Conservation (phyloP, 495 filamentous ascomycete genomes). For the Baudoinia panamericana region DNA sequence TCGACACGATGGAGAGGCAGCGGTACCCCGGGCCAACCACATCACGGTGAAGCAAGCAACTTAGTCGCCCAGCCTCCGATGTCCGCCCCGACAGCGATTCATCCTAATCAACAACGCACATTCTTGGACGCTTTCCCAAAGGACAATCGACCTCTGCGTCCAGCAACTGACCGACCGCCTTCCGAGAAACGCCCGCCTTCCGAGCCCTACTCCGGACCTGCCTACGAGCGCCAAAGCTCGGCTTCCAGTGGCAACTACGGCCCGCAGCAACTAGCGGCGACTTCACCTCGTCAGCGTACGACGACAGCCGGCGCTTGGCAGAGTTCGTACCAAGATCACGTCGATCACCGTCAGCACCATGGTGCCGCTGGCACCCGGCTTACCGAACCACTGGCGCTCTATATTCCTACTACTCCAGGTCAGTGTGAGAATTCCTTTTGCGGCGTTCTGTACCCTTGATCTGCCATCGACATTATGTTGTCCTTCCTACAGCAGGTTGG, state of each 20-base stretch:
- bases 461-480: not conserved
- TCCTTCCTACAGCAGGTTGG: no score
- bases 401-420: slow-evolving; percentile 8
- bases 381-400: slow-evolving; percentile 8
- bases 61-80: not conserved
- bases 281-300: slow-evolving; percentile 16
- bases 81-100: slow-evolving; percentile 9
- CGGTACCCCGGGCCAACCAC: not conserved
- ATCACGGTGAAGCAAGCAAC: not conserved
- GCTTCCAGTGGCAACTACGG: slow-evolving; percentile 9
- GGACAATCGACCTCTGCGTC: not conserved
- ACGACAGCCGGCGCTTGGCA: slow-evolving; percentile 6
- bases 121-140: not conserved
- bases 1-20: not conserved
- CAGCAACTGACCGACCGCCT: not conserved
- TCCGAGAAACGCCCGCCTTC: not conserved
- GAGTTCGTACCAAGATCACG: slow-evolving; percentile 7
- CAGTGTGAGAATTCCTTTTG: not conserved
- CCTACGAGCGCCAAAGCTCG: slow-evolving; percentile 11
- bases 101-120: slow-evolving; percentile 5
- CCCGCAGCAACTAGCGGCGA: slow-evolving; percentile 5
- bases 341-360: no score
- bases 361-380: no score
- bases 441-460: slow-evolving; percentile 1
- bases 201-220: not conserved